phyloP scores from a whole-genome alignment of 2,329 filamentous ascomycete genomes.

The Stachybotrys chartarum region DNA sequence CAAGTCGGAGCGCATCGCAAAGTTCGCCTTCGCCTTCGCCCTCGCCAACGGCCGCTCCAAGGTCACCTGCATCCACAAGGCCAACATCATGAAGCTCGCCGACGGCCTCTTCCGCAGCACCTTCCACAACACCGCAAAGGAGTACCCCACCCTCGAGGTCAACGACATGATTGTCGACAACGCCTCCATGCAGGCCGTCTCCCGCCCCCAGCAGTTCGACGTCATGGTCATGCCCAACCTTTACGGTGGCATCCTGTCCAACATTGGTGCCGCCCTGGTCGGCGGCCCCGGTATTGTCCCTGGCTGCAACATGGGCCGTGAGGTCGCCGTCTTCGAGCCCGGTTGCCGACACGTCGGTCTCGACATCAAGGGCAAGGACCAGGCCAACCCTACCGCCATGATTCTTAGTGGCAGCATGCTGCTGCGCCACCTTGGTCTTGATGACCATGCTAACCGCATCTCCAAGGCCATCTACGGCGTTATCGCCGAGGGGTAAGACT shows the following conservation, averaged over 20 bases:
- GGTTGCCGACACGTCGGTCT: slow-evolving; percentile 98
- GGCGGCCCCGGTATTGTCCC: slow-evolving; percentile 95
- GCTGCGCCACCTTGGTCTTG: slow-evolving; percentile 90
- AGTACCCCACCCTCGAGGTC: slow-evolving; percentile 90
- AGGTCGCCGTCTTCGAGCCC: slow-evolving; percentile 97
- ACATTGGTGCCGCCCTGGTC: slow-evolving; percentile 95
- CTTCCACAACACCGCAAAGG: slow-evolving; percentile 86
- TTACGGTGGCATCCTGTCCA: slow-evolving; percentile 97
- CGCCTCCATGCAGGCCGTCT: slow-evolving; percentile 98
- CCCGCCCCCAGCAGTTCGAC: slow-evolving; percentile 94
- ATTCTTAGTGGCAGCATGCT: slow-evolving; percentile 96
- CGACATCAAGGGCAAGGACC: slow-evolving; percentile 99
- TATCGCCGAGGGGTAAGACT: slow-evolving; percentile 81
- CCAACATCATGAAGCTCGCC: slow-evolving; percentile 99
- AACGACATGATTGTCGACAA: slow-evolving; percentile 99
- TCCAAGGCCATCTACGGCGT: slow-evolving; percentile 73
- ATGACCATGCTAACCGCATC: slow-evolving; percentile 97
- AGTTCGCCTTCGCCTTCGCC: slow-evolving; percentile 96
- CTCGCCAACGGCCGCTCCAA: slow-evolving; percentile 99
- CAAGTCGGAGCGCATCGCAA: slow-evolving; percentile 98
- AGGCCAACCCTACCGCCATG: slow-evolving; percentile 96
- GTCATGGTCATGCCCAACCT: slow-evolving; percentile 99
- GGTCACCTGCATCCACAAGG: slow-evolving; percentile 99
- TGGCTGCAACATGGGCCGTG: slow-evolving; percentile 98
- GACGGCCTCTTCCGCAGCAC: slow-evolving; percentile 98